These are phyloP conservation scores for Scedosporium minutisporum DNA, from an alignment of 2,329 filamentous ascomycete genomes.

Conservation along the genomic window DNA sequence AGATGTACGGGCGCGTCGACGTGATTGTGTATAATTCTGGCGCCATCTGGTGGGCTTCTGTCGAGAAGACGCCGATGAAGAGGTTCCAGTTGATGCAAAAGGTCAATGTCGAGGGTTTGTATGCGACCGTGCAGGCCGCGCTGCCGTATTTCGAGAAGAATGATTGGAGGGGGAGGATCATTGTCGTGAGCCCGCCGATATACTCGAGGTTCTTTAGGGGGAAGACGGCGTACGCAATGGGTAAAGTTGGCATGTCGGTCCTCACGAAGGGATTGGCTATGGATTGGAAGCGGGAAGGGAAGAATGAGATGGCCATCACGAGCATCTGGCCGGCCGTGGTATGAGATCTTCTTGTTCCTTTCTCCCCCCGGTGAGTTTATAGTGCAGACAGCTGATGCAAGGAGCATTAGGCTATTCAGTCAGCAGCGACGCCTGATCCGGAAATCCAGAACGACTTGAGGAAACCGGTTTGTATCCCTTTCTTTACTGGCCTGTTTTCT, in stretches of 20 bases:
- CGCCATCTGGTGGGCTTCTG: conserved; percentile 75
- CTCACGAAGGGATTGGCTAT: conserved; percentile 73
- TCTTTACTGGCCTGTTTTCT: not conserved
- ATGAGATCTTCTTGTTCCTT: conserved; percentile 18
- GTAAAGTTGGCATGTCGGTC: conserved; percentile 75
- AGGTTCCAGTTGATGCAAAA: conserved; percentile 71
- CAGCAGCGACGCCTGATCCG: conserved; percentile 53
- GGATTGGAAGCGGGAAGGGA: conserved; percentile 63
- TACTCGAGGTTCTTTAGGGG: conserved; percentile 78
- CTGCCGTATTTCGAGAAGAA: conserved; percentile 52
- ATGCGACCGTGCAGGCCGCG: conserved; percentile 57
- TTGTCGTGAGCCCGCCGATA: conserved; percentile 76
- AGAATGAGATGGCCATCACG: conserved; percentile 62
- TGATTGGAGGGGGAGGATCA: conserved; percentile 47
- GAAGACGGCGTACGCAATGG: conserved; percentile 74
- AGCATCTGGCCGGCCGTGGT: conserved; percentile 75
- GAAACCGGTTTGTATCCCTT: not conserved
- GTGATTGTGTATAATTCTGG: conserved; percentile 75
- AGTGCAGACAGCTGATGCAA: conserved; percentile 3
- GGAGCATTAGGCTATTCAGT: conserved; percentile 50
- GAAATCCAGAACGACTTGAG: conserved; percentile 19
- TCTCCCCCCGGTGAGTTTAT: not conserved
- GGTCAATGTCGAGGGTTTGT: conserved; percentile 67
- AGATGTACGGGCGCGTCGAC: conserved; percentile 56
- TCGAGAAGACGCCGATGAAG: conserved; percentile 62